Percentiles rank a stretch among this genome's conserved stretches.
phyloP scores from a whole-genome alignment of 2,329 filamentous ascomycete genomes.

The Lasiodiplodia theobromae region DNA sequence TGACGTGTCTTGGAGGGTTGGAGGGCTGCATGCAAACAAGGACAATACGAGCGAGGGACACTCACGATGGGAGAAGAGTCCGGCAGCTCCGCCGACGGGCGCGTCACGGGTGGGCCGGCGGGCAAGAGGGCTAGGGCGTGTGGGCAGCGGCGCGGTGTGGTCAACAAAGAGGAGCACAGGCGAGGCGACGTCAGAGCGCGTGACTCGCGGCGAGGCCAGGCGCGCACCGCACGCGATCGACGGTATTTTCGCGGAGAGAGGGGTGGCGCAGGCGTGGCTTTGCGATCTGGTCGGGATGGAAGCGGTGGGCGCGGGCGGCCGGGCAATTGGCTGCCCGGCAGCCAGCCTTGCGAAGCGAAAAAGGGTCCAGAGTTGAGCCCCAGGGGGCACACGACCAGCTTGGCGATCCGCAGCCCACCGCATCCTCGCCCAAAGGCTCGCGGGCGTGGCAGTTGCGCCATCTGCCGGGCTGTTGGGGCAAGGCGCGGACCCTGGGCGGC shows the following conservation, averaged over 20 bases:
- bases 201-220: constrained; percentile 2
- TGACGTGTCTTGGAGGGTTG: constrained; percentile 4
- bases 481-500: neutral
- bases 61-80: constrained; percentile 11
- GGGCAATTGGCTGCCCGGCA: neutral
- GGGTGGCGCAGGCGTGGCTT: neutral
- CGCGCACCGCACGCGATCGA: constrained; percentile 6
- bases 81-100: neutral
- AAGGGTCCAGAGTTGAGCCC: constrained; percentile 18
- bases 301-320: neutral
- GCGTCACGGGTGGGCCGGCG: constrained; percentile 17
- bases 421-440: neutral
- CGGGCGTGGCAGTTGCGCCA: constrained; percentile 10
- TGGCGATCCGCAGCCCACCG: constrained; percentile 16
- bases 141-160: constrained; percentile 4
- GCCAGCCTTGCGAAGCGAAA: constrained; percentile 8
- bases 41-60: constrained; percentile 11
- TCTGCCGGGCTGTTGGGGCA: neutral
- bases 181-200: constrained; percentile 19
- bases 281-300: neutral
- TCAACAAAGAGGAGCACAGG: constrained; percentile 7
- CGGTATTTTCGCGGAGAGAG: constrained; percentile 19
- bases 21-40: constrained; percentile 3
- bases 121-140: neutral
- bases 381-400: constrained; percentile 8